Percentiles rank a stretch among this genome's conserved stretches.
Evolutionary conservation across 441 rosid genomes (phyloP).

Genomic region (Erodium moschatum): DNA sequence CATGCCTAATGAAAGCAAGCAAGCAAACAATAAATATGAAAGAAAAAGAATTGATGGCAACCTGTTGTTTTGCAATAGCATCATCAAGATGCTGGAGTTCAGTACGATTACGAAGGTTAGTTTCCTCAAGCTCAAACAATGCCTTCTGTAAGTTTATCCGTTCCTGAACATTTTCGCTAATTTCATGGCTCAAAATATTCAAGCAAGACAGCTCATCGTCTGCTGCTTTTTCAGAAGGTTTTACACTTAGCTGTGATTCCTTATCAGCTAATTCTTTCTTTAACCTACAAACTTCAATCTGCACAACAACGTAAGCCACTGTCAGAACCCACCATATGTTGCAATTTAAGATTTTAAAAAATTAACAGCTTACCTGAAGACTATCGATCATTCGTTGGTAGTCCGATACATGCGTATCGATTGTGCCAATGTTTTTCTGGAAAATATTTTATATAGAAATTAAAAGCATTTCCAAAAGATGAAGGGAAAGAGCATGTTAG

Average conservation of each 20-base stretch:
- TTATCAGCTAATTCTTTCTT: conserved; percentile 80
- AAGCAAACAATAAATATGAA: background rate
- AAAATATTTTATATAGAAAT: conserved; percentile 12
- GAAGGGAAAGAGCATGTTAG: background rate
- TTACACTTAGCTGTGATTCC: conserved; percentile 63
- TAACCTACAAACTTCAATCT: conserved; percentile 77
- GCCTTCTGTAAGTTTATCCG: conserved; percentile 94
- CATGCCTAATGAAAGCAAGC: background rate
- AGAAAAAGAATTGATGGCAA: conserved; percentile 17
- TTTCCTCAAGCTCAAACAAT: conserved; percentile 82
- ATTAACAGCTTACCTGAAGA: conserved; percentile 60
- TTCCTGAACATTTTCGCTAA: conserved; percentile 90
- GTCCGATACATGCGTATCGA: conserved; percentile 77
- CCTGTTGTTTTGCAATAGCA: conserved; percentile 77
- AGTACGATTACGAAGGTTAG: conserved; percentile 56
- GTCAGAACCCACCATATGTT: background rate
- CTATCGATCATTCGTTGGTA: conserved; percentile 91
- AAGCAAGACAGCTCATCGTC: conserved; percentile 85
- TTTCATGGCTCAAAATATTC: conserved; percentile 79
- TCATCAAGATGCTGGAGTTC: conserved; percentile 89
- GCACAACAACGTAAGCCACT: conserved; percentile 22
- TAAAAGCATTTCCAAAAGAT: background rate
- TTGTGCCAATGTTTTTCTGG: conserved; percentile 85
- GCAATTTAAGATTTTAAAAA: background rate
- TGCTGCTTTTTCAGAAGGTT: conserved; percentile 63